Base-by-base conservation (phyloP, 1,284 basidiomycete genomes). In the Microbotryum scabiosae region DNA sequence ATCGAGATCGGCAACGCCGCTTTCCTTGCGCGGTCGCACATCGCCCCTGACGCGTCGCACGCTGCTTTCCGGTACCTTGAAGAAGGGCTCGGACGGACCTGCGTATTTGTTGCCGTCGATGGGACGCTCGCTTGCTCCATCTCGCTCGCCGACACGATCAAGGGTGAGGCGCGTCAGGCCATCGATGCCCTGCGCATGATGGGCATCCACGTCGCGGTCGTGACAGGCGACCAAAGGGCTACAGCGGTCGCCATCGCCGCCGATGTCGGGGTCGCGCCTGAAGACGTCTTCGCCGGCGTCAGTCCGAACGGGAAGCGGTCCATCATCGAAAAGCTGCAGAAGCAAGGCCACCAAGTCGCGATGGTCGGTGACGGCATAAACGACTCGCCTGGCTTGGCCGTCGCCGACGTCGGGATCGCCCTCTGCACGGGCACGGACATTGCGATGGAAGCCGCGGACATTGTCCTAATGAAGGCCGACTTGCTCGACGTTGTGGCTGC, bases 351-450 rank as follows among this genome's bases (percentile, higher is more conserved):
- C 26, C 86, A 84, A 43, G 86, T 94, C 25, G 92, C 90, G 1
- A 94, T 96, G 91, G 92, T 99, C 53, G 96, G 96, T 23, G 96
- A 99, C 75, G 96, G 96, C 21, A 96, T 98, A 78, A 98, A 99
- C 75, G 96, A 99, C 74, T 94, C 92, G 1, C 94, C 93, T 1
- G 96, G 94, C 1, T 84, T 98, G 1, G 93, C 94, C 20, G 89
- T 88, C 3, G 90, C 94, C 0, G 90, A 90, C 2, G 87, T 98
- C 36, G 96, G 96, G 26, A 94, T 99, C 65, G 96, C 96, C 0
- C 82, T 99, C 1, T 90, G 89, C 21, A 90, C 90, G 0, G 96
- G 96, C 25, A 93, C 96, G 7, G 93, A 91, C 26, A 90, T 98
- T 45, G 96, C 96, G 4, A 87, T 99, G 63, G 94, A 97, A 78